Conservation (phyloP, 169 alveolate genomes). For the Plasmodium reichenowi region DNA sequence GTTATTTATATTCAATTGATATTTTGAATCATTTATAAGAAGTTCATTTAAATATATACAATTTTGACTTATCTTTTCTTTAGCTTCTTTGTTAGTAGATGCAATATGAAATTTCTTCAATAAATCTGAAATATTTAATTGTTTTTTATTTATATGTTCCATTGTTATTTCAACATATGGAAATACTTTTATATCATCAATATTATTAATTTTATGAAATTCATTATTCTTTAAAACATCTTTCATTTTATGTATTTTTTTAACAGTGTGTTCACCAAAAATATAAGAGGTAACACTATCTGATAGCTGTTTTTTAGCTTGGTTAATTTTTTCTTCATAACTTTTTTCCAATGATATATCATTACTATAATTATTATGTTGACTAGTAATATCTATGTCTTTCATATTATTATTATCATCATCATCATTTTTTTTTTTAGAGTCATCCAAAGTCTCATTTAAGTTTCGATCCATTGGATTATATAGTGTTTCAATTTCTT, state of each 20-base stretch:
- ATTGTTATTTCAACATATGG: conserved; percentile 34
- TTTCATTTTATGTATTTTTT: conserved; percentile 34
- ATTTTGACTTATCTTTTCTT: conserved; percentile 38
- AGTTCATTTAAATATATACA: conserved; percentile 18
- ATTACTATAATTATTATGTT: not conserved
- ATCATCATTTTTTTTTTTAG: not conserved
- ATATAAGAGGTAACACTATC: conserved; percentile 43
- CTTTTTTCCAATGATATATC: not conserved
- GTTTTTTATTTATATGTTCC: conserved; percentile 6
- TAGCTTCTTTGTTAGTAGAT: conserved; percentile 42
- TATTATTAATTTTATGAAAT: conserved; percentile 6
- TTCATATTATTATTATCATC: not conserved
- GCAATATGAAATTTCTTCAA: conserved; percentile 38
- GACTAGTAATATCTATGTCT: not conserved
- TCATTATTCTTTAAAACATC: conserved; percentile 26
- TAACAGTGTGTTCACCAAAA: conserved; percentile 42
- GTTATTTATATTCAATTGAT: not conserved
- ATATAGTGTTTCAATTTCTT: not conserved
- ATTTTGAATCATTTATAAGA: conserved; percentile 13
- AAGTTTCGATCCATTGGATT: too few species aligned
- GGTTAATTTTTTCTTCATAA: conserved; percentile 28
- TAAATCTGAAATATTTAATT: conserved; percentile 21
- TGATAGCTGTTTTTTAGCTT: conserved; percentile 58
- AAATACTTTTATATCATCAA: conserved; percentile 29
- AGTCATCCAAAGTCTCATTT: too few species aligned